phyloP scores from a whole-genome alignment of 352 stramenopile species.

The Thraustochytrium sp. region DNA sequence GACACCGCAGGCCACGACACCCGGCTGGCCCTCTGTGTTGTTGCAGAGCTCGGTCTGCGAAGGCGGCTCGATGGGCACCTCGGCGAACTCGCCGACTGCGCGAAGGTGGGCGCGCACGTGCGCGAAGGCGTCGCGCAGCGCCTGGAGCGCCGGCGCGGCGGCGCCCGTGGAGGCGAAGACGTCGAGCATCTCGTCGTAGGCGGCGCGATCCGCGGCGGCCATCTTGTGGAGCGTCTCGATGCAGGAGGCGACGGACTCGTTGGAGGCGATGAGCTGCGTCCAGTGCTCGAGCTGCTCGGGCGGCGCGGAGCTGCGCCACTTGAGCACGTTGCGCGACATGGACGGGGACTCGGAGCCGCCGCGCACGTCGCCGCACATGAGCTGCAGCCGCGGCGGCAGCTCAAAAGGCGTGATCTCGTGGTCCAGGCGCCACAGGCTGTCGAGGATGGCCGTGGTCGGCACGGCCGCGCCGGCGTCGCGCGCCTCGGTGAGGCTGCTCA shows the following conservation, averaged over 20 bases:
- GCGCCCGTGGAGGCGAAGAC: not conserved
- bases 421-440: constrained; percentile 41
- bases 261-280: not conserved
- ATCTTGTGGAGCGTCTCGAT: constrained; percentile 54
- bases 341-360: constrained; percentile 77
- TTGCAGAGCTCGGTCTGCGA: constrained; percentile 83
- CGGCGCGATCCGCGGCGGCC: not conserved
- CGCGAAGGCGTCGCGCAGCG: constrained; percentile 67
- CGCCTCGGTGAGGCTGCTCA: constrained; percentile 53
- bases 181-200: constrained; percentile 47
- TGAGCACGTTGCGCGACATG: constrained; percentile 68
- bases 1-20: constrained; percentile 85
- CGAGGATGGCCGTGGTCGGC: not conserved
- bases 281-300: not conserved
- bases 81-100: constrained; percentile 76
- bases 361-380: constrained; percentile 91
- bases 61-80: constrained; percentile 83
- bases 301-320: constrained; percentile 51
- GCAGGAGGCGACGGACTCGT: constrained; percentile 52
- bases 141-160: constrained; percentile 52
- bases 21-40: constrained; percentile 79
- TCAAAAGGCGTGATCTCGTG: constrained; percentile 59
- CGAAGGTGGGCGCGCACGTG: constrained; percentile 70
- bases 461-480: not conserved
- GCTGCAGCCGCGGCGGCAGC: constrained; percentile 68